Percentiles rank a stretch among this genome's conserved stretches.
Evolutionary conservation across 768 basidiomycete genomes (phyloP).

Genomic region (Lactarius psammicola): DNA sequence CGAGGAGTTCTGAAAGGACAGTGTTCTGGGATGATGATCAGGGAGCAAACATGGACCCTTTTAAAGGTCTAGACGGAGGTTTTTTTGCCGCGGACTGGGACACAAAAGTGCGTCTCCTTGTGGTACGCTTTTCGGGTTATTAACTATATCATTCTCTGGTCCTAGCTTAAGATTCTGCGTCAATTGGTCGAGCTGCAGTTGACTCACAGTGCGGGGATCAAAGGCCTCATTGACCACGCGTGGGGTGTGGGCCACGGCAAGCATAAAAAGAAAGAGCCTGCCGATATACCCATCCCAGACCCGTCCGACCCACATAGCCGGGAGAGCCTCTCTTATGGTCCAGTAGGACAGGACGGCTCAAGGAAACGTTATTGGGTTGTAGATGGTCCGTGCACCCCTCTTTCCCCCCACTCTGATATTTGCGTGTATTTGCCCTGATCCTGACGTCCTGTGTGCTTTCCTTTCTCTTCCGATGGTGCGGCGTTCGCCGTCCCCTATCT

Average conservation of each 20-base stretch:
- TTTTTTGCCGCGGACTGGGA: conserved; percentile 82
- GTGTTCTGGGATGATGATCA: conserved; percentile 77
- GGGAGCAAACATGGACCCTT: conserved; percentile 70
- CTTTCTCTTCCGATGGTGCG: conserved; percentile 45
- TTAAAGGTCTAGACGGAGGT: conserved; percentile 60
- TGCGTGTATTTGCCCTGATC: conserved; percentile 63
- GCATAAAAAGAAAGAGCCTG: conserved; percentile 74
- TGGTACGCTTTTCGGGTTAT: conserved; percentile 29
- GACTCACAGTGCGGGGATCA: conserved; percentile 63
- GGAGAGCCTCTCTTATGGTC: conserved; percentile 61
- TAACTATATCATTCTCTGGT: conserved; percentile 24
- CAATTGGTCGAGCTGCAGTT: conserved; percentile 86
- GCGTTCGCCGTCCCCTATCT: conserved; percentile 36
- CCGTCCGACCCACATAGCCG: conserved; percentile 63
- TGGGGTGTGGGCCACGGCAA: conserved; percentile 85
- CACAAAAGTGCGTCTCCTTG: conserved; percentile 60
- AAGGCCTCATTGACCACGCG: conserved; percentile 72
- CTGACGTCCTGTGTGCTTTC: conserved; percentile 39
- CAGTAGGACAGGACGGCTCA: conserved; percentile 72
- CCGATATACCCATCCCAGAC: conserved; percentile 50
- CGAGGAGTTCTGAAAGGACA: conserved; percentile 71
- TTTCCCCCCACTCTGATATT: conserved; percentile 45
- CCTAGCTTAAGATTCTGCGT: conserved; percentile 76
- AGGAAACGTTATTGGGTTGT: conserved; percentile 83
- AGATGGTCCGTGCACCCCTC: conserved; percentile 75